Conservation (phyloP, 2,329 filamentous ascomycete genomes). For the Setomelanomma holmii region DNA sequence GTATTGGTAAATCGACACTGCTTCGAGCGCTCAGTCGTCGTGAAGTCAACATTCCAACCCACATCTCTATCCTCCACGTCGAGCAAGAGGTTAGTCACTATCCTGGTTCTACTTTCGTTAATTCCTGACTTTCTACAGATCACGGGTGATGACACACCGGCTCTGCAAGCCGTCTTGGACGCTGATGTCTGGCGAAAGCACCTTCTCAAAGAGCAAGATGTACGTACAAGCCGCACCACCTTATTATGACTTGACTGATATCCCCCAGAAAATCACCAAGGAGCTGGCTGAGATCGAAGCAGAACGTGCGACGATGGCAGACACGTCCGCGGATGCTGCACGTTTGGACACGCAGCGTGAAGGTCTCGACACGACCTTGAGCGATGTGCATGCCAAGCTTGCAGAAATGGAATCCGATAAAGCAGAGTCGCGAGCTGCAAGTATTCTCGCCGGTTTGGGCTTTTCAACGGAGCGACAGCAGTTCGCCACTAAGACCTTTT, state of each 20-base stretch:
- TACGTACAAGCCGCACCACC: slow-evolving; percentile 52
- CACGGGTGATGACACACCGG: slow-evolving; percentile 91
- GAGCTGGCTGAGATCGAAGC: slow-evolving; percentile 79
- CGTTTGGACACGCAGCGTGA: slow-evolving; percentile 87
- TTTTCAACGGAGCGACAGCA: slow-evolving; percentile 95
- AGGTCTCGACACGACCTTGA: slow-evolving; percentile 86
- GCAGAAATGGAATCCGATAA: slow-evolving; percentile 99
- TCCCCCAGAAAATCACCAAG: slow-evolving; percentile 71
- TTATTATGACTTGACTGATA: slow-evolving; percentile 11
- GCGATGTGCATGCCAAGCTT: slow-evolving; percentile 89
- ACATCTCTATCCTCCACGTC: slow-evolving; percentile 98
- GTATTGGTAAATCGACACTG: slow-evolving; percentile 88
- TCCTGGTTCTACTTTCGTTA: no score
- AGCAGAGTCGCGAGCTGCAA: slow-evolving; percentile 92
- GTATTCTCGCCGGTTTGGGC: slow-evolving; percentile 93
- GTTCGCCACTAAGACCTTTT: slow-evolving; percentile 95
- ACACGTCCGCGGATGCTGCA: slow-evolving; percentile 88
- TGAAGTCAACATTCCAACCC: slow-evolving; percentile 93
- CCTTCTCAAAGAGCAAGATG: slow-evolving; percentile 84
- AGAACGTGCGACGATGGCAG: slow-evolving; percentile 80
- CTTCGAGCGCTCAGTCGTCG: slow-evolving; percentile 88
- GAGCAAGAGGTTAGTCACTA: slow-evolving; percentile 94
- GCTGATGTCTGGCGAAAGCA: slow-evolving; percentile 99
- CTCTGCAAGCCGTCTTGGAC: slow-evolving; percentile 92
- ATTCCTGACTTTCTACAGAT: slow-evolving; percentile 70